These are phyloP conservation scores for Ophiocordyceps robertsii DNA, from an alignment of 2,329 filamentous ascomycete genomes.

Conservation along the genomic window DNA sequence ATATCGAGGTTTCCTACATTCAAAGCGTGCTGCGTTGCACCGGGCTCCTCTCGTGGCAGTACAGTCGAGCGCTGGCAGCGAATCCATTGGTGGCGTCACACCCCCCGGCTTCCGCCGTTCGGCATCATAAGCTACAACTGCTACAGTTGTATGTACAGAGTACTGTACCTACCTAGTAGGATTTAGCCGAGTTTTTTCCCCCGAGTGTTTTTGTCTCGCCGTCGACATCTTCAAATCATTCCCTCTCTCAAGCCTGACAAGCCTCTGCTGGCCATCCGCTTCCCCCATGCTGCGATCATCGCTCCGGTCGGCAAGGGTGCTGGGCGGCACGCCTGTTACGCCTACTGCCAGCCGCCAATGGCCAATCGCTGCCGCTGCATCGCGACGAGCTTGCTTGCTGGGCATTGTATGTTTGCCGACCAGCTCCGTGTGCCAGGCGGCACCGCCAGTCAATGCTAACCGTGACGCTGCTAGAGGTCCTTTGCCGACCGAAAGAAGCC, in stretches of 20 bases:
- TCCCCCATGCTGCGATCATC: conserved; percentile 56
- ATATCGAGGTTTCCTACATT: no score
- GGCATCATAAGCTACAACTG: neutral
- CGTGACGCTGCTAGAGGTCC: conserved; percentile 30
- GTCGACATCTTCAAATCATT: conserved; percentile 5
- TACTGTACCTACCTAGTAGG: no score
- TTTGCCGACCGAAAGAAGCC: conserved; percentile 43
- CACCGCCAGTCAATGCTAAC: neutral
- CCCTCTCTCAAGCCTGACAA: conserved; percentile 11
- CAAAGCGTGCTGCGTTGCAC: no score
- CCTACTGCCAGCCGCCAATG: conserved; percentile 45
- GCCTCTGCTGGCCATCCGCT: conserved; percentile 29
- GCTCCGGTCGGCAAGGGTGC: conserved; percentile 48
- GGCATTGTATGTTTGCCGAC: conserved; percentile 15
- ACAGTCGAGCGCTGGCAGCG: no score
- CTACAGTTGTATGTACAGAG: no score
- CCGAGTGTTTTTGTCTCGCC: conserved; percentile 27
- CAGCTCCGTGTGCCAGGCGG: neutral
- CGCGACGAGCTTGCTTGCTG: conserved; percentile 17
- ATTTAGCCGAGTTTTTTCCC: conserved; percentile 31
- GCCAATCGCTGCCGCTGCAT: conserved; percentile 26
- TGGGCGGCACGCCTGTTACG: conserved; percentile 40
- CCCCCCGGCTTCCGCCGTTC: conserved; percentile 20
- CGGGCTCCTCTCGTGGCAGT: no score
- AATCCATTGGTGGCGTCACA: conserved; percentile 13